phyloP scores from a whole-genome alignment of 176 grass and related monocot genomes.

The Zoysia pacifica region DNA sequence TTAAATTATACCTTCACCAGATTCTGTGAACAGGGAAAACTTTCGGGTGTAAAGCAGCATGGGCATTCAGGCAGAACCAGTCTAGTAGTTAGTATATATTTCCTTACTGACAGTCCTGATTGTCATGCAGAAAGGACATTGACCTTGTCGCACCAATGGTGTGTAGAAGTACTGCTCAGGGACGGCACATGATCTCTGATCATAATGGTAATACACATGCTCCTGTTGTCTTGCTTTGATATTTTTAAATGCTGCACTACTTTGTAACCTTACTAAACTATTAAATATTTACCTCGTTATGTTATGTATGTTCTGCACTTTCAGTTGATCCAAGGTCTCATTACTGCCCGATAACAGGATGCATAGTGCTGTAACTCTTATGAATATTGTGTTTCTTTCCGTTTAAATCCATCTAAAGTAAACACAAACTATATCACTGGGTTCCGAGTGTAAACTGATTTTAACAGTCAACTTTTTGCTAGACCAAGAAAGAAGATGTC shows the following conservation, averaged over 20 bases:
- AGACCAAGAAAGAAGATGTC: conserved; percentile 71
- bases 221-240: background rate
- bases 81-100: conserved; percentile 2
- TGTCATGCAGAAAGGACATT: conserved; percentile 68
- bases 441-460: conserved; percentile 15
- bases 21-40: background rate
- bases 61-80: background rate
- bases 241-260: background rate
- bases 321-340: conserved; percentile 64
- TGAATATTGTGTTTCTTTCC: conserved; percentile 97
- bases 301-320: conserved; percentile 80
- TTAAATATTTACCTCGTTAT: conserved; percentile 43
- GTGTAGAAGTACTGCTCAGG: conserved; percentile 88
- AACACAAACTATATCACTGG: conserved; percentile 21
- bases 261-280: background rate
- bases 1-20: conserved; percentile 1
- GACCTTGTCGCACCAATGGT: conserved; percentile 43
- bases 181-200: conserved; percentile 80
- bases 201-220: conserved; percentile 63
- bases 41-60: background rate
- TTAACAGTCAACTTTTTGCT: conserved; percentile 14
- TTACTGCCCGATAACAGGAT: conserved; percentile 70
- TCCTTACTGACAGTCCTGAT: background rate
- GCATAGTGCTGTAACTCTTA: conserved; percentile 87
- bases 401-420: conserved; percentile 84